Evolutionary conservation across 2,329 filamentous ascomycete species (phyloP).

Genomic region (Coniella lustricola): DNA sequence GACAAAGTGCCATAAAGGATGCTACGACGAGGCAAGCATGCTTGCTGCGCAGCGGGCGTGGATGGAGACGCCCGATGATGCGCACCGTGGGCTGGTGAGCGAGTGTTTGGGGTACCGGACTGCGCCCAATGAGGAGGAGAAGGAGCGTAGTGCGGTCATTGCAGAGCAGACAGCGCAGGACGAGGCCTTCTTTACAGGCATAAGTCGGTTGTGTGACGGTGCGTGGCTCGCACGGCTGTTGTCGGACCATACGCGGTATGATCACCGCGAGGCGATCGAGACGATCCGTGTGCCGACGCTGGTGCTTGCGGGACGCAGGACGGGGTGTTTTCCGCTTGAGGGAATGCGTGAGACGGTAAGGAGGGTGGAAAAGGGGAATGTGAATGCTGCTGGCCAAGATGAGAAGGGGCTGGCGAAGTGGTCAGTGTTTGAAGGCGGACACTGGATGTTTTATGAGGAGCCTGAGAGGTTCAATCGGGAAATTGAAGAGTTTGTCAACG

Average conservation of each 20-base stretch:
- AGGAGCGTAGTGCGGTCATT: slow-evolving; percentile 21
- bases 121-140: slow-evolving; percentile 20
- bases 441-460: slow-evolving; percentile 36
- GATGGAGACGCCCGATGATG: slow-evolving; percentile 18
- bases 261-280: slow-evolving; percentile 34
- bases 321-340: slow-evolving; percentile 32
- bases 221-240: slow-evolving; percentile 31
- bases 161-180: slow-evolving; percentile 22
- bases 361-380: slow-evolving; percentile 20
- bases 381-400: not conserved
- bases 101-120: slow-evolving; percentile 31
- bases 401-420: slow-evolving; percentile 20
- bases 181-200: slow-evolving; percentile 29
- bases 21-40: slow-evolving; percentile 32
- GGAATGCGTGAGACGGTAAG: slow-evolving; percentile 31
- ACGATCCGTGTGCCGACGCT: slow-evolving; percentile 26
- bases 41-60: slow-evolving; percentile 24
- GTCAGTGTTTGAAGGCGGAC: slow-evolving; percentile 29
- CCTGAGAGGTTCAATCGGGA: slow-evolving; percentile 30
- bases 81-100: slow-evolving; percentile 26
- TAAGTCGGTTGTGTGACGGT: slow-evolving; percentile 29
- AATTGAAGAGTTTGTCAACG: slow-evolving; percentile 25
- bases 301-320: slow-evolving; percentile 30
- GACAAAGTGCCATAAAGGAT: slow-evolving; percentile 26
- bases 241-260: slow-evolving; percentile 34